Base-by-base conservation (phyloP, 129 eudicot genomes). In the Rutidosis leptorrhynchoides region DNA sequence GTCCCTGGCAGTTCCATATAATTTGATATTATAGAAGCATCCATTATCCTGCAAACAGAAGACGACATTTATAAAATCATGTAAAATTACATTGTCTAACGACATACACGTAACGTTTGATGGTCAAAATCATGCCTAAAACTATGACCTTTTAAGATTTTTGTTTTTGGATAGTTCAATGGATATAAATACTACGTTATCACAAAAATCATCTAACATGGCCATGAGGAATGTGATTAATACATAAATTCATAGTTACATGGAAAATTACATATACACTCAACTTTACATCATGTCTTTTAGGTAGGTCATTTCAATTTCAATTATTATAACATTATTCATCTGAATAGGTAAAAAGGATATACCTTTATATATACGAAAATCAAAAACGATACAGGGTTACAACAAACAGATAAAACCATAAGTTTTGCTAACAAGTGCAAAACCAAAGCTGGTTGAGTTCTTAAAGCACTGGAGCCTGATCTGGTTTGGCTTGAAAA, bases 401-500 rank as follows among this genome's bases (percentile, higher is more conserved):
- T 37, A 37, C 45, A 9, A 35, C 42, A 35, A 35, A 35, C 42
- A 35, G 42, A 35, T 35, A 35, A 37, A 37, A 37, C 45, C 45
- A 37, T 11, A 37, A 37, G 45, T 37, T 37, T 37, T 37, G 45
- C 45, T 10, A 2, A 37, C 16, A 37, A 37, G 16, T 12, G 45
- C 45, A 37, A 37, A 37, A 37, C 45, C 16, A 37, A 11, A 37
- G 15, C 45, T 37, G 16, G 45, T 12, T 11, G 45, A 37, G 45
- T 37, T 37, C 45, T 37, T 11, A 37, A 11, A 10, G 45, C 45
- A 37, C 45, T 1, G 45, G 5, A 10, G 16, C 45, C 45, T 37
- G 45, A 2, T 37, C 45, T 0, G 45, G 45, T 37, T 37, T 37
- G 45, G 45, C 3, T 37, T 70, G 79, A 33, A 75, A 68, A 20